Evolutionary conservation across 768 basidiomycete species (phyloP).

Genomic region (Exidia glandulosa): DNA sequence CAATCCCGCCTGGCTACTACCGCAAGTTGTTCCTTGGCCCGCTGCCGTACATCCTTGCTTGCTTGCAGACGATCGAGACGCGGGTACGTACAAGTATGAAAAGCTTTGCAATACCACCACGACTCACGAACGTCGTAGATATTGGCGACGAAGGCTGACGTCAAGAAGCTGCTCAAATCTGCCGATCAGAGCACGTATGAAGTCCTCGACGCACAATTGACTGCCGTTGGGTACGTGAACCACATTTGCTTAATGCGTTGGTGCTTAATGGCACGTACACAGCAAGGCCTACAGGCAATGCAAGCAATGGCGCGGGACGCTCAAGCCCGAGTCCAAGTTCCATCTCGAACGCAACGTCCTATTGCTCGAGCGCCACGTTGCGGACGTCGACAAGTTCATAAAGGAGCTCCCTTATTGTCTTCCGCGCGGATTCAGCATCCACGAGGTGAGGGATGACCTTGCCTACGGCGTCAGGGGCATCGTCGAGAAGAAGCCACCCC

Average conservation of each 20-base stretch:
- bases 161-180: not conserved
- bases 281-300: not conserved
- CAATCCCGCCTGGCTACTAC: not conserved
- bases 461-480: not conserved
- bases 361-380: not conserved
- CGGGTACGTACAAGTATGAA: not conserved
- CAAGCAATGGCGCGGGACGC: not conserved
- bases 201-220: not conserved
- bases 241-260: not conserved
- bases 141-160: not conserved
- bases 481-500: not conserved
- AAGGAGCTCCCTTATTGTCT: not conserved
- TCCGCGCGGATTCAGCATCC: not conserved
- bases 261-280: not conserved
- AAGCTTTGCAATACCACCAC: too few relatives aligned
- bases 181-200: not conserved
- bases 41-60: not conserved
- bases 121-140: not conserved
- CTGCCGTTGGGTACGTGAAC: not conserved
- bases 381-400: not conserved
- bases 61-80: not conserved
- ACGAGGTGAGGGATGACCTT: not conserved
- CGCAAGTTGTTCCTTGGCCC: not conserved
- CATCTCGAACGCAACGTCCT: not conserved
- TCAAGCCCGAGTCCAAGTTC: not conserved